These are phyloP conservation scores for Starmerella roubikii DNA, from an alignment of 805 yeast genomes.

Conservation along the genomic window DNA sequence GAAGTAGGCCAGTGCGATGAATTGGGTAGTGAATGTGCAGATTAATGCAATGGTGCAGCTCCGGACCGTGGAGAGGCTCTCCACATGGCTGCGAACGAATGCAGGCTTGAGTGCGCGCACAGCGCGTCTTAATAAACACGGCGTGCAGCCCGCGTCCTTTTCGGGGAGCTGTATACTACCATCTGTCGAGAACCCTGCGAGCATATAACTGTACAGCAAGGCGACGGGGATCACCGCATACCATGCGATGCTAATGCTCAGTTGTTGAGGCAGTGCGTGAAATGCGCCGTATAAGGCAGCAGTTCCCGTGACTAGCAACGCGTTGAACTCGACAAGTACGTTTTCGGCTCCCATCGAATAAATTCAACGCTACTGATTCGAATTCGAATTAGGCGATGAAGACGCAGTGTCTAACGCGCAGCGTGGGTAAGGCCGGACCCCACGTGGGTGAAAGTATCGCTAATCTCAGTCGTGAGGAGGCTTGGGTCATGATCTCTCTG, in stretches of 20 bases:
- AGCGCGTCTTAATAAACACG: no score
- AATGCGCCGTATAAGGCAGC: neutral
- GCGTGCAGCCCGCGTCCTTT: neutral
- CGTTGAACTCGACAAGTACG: neutral
- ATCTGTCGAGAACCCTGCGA: neutral
- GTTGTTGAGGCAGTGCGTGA: neutral
- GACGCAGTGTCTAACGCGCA: no score
- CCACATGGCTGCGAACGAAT: no score
- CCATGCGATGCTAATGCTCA: neutral
- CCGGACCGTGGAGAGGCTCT: no score
- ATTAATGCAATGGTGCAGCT: neutral
- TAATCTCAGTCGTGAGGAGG: no score
- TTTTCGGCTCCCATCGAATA: constrained; percentile 2
- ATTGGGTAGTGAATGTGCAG: neutral
- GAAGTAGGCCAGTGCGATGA: constrained; percentile 1
- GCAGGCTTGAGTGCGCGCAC: no score
- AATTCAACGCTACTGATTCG: no score
- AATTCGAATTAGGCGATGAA: no score
- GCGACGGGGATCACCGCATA: constrained; percentile 1
- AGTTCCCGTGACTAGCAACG: neutral
- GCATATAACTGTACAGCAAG: neutral
- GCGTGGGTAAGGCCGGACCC: no score
- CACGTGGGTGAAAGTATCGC: no score
- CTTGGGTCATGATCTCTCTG: no score
- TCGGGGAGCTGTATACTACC: neutral